Evolutionary conservation across 371 early-diverging fungal genomes (phyloP), one percentile per base, ranked within the genome.

Genomic region (Actinomortierella ambigua): DNA sequence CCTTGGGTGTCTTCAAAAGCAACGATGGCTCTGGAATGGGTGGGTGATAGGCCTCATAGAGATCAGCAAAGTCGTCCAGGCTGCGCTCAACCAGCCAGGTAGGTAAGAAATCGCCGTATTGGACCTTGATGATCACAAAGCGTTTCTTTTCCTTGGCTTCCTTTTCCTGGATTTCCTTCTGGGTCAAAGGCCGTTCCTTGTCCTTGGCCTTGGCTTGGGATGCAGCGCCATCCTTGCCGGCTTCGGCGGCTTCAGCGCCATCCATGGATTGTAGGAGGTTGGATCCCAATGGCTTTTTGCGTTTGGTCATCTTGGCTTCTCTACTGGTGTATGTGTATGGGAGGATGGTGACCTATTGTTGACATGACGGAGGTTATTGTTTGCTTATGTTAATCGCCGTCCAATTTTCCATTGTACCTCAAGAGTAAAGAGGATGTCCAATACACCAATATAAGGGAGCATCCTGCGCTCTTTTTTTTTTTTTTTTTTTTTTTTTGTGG

Each of bases 81-180:
- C 67, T 73, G 23, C 75, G 68, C 48, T 73, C 75, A 46, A 73
- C 67, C 40, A 63, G 29, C 75, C 75, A 73, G 20, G 61, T 73
- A 26, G 75, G 75, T 13, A 73, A 42, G 39, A 42, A 63, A 50
- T 73, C 75, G 13, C 75, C 75, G n/a, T 73, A 73, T 49, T 73
- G 75, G 61, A 73, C 75, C 42, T 57, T 55, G 48, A 73, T 73
- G 49, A 73, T 50, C 50, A 73, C 22, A 55, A 73, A 73, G 1
- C 75, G 67, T 13, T 67, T 73, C 27, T 73, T 63, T 34, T 73
- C 75, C 43, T 59, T 67, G 18, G 67, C 63, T 20, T 67, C 75
- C 51, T 67, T 73, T 22, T 73, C 75, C 7, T 67, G 68, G 47
- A 48, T 59, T n/a, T 73, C 75, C 52, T 63, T 67, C 11, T 50